Percentiles rank a stretch among this genome's conserved stretches.
Evolutionary conservation across 1,284 basidiomycete species (phyloP).

Genomic region (Papiliotrema fonsecae): DNA sequence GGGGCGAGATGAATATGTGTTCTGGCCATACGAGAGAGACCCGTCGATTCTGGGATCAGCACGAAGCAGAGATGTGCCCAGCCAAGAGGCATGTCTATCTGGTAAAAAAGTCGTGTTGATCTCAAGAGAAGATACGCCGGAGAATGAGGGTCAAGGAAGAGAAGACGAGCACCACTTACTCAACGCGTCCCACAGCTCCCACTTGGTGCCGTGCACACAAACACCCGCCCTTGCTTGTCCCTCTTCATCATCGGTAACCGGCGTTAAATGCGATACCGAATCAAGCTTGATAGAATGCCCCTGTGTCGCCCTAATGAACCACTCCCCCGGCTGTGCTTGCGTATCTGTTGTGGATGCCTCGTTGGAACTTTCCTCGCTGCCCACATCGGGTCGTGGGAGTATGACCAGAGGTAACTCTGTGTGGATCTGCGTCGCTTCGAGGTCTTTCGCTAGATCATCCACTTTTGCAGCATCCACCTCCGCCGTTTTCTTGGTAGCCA

Average conservation of each 20-base stretch:
- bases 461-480: constrained; percentile 18
- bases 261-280: constrained; percentile 52
- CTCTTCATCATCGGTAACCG: constrained; percentile 30
- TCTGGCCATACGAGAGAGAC: constrained; percentile 41
- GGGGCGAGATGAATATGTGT: constrained; percentile 49
- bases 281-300: constrained; percentile 81
- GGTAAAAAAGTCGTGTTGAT: too few relatives aligned
- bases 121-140: background rate
- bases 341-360: background rate
- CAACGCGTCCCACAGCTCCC: constrained; percentile 41
- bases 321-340: constrained; percentile 43
- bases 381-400: constrained; percentile 8
- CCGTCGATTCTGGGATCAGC: constrained; percentile 9
- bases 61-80: background rate
- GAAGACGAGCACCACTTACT: constrained; percentile 27
- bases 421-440: constrained; percentile 9
- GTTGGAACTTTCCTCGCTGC: background rate
- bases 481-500: background rate
- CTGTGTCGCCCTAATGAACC: constrained; percentile 91
- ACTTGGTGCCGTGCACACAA: constrained; percentile 46
- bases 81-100: too few relatives aligned
- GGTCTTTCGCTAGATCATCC: constrained; percentile 14
- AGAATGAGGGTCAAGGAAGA: background rate
- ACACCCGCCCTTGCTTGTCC: constrained; percentile 27
- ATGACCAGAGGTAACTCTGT: constrained; percentile 28